phyloP scores from a whole-genome alignment of 257 asterid species.

The Datura wrightii region DNA sequence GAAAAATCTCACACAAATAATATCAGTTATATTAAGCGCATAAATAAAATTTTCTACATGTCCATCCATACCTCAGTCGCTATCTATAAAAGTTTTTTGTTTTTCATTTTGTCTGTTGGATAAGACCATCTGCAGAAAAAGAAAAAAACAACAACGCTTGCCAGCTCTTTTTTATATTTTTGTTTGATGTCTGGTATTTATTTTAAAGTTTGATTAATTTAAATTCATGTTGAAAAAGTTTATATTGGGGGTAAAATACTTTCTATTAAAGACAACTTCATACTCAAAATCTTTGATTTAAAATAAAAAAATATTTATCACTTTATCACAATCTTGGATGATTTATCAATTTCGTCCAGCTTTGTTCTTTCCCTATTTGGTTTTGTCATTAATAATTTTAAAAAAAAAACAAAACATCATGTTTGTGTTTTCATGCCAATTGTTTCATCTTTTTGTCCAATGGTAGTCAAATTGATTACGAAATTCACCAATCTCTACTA shows the following conservation, averaged over 20 bases:
- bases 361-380: not conserved
- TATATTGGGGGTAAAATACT: too few relatives aligned
- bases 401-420: not conserved
- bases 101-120: not conserved
- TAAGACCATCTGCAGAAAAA: not conserved
- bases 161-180: too few relatives aligned
- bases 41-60: too few relatives aligned
- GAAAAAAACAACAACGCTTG: not conserved
- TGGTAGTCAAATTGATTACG: not conserved
- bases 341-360: not conserved
- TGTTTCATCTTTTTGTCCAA: not conserved
- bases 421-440: not conserved
- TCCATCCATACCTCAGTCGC: not conserved
- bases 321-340: too few relatives aligned
- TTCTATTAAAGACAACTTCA: too few relatives aligned
- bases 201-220: too few relatives aligned
- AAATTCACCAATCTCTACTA: not conserved
- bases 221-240: too few relatives aligned
- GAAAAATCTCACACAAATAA: too few relatives aligned
- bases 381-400: not conserved
- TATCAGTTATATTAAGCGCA: too few relatives aligned
- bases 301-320: too few relatives aligned
- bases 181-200: too few relatives aligned
- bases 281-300: too few relatives aligned
- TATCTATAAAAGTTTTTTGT: not conserved